Base-by-base conservation (phyloP, 2,329 filamentous ascomycete genomes). In the Phyllosticta ampelicida region DNA sequence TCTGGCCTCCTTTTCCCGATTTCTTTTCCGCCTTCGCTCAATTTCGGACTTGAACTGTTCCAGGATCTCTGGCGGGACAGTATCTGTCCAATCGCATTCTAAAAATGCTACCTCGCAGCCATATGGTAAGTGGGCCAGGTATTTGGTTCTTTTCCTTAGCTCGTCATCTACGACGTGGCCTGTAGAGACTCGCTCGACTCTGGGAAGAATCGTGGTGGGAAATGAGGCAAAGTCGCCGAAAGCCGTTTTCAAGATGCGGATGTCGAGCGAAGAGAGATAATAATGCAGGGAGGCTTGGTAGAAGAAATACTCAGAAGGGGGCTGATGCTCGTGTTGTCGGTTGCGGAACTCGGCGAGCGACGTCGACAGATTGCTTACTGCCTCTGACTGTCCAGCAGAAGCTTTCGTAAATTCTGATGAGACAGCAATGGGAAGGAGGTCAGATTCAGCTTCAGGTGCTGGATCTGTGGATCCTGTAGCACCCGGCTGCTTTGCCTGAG, bases 51-150 rank as follows among this genome's bases (percentile, higher is more conserved):
- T 77, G 71, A 96, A 96, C 1, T 80, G 79, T 48, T 84, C 84
- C n/a, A 96, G 76, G 3, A 89, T 80, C 54, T 89, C 86, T 0
- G 84, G 78, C 2, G 84, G 80, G 5, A 96, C 88, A 44, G 94
- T 88, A 63, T 95, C 90, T 2, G 89, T 90, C 91, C 91, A 96
- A 70, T 96, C 90, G 67, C 91, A 96, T 73, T 96, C 91, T 1
- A 96, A 73, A 66, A 96, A 96, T 63, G 81, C 90, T 49, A 96
- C 88, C 63, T 95, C 86, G 69, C 90, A 96, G n/a, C 91, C 91
- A 54, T 87, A 85, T 0, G 91, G 91, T 5, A 96, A 78, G 71
- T 96, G 91, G 0, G 84, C 83, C 2, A 96, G 80, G 63, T 96
- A 96, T 69, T 94, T 95, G 58, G 89, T 85, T 29, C 90, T 83